Evolutionary conservation across 805 yeast species (phyloP).

Genomic region (Wickerhamiella siamensis): DNA sequence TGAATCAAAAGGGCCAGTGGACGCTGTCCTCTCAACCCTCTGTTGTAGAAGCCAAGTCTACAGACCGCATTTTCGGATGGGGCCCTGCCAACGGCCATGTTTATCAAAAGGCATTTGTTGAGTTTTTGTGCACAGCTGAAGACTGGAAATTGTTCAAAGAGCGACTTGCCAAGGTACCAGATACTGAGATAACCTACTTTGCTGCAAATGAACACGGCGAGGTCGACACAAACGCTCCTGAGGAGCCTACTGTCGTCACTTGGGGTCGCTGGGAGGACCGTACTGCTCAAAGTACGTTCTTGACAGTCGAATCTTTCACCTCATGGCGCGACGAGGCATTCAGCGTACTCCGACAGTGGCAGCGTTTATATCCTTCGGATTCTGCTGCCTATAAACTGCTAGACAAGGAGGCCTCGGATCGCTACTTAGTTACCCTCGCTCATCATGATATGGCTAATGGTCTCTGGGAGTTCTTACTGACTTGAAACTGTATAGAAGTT

Average conservation of each 20-base stretch:
- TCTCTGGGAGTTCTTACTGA: neutral
- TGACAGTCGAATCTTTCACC: conserved; percentile 80
- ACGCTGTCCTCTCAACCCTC: conserved; percentile 96
- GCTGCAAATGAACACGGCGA: conserved; percentile 39
- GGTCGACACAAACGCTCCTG: conserved; percentile 44
- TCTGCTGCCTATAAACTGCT: conserved; percentile 45
- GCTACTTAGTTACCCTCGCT: conserved; percentile 68
- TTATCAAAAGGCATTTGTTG: conserved; percentile 90
- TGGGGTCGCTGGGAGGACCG: conserved; percentile 94
- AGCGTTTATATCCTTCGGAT: conserved; percentile 49
- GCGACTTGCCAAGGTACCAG: conserved; percentile 29
- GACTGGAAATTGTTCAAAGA: conserved; percentile 55
- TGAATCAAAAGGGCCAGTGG: conserved; percentile 62
- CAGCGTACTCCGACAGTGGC: conserved; percentile 86
- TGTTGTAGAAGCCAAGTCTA: conserved; percentile 58
- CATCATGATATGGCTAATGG: conserved; percentile 54
- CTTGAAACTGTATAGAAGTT: too few relatives aligned
- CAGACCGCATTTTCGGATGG: conserved; percentile 93
- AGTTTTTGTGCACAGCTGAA: conserved; percentile 59
- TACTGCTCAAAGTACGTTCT: conserved; percentile 78
- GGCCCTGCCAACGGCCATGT: conserved; percentile 83
- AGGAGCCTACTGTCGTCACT: conserved; percentile 62
- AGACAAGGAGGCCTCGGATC: conserved; percentile 43
- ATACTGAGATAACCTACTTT: conserved; percentile 45
- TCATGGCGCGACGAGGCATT: conserved; percentile 98